Evolutionary conservation across 192 early-diverging fungal species (phyloP).

Genomic region (Geranomyces variabilis): DNA sequence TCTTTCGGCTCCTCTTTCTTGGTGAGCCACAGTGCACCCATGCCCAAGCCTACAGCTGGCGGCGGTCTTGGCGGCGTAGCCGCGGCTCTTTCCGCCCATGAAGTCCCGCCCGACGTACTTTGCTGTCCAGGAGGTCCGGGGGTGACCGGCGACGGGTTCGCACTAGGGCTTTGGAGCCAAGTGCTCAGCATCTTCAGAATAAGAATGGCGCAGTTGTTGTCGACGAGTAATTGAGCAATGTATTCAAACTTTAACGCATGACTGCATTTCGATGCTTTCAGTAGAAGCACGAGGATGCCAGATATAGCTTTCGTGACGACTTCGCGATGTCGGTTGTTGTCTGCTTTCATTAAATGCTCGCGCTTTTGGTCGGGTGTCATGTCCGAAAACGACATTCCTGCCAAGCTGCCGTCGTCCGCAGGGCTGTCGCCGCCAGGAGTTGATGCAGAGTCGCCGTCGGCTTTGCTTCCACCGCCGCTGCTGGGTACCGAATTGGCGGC

Average conservation of each 20-base stretch:
- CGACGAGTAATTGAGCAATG: slow-evolving; percentile 74
- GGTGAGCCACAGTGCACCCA: slow-evolving; percentile 42
- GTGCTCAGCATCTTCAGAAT: slow-evolving; percentile 78
- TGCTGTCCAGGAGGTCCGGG: background rate
- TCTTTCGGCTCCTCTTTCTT: slow-evolving; percentile 42
- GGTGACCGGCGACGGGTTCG: slow-evolving; percentile 28
- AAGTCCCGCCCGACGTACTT: background rate
- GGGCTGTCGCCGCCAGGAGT: background rate
- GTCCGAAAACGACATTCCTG: background rate
- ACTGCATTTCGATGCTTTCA: slow-evolving; percentile 70
- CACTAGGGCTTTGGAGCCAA: slow-evolving; percentile 63
- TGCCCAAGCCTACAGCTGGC: slow-evolving; percentile 19
- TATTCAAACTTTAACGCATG: slow-evolving; percentile 79
- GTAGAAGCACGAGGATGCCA: slow-evolving; percentile 64
- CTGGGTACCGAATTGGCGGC: slow-evolving; percentile 17
- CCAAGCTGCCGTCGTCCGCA: background rate
- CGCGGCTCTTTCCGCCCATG: background rate
- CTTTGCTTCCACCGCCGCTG: slow-evolving; percentile 7
- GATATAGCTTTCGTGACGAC: slow-evolving; percentile 73
- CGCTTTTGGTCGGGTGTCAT: slow-evolving; percentile 20
- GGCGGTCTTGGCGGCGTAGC: background rate
- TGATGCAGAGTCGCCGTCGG: slow-evolving; percentile 8
- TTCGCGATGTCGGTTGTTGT: slow-evolving; percentile 68
- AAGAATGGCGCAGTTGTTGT: slow-evolving; percentile 81
- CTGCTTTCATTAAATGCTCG: slow-evolving; percentile 48